Evolutionary conservation across 352 stramenopile species (phyloP), one percentile per base, ranked within the genome.

Genomic region (Globisporangium middletonii): DNA sequence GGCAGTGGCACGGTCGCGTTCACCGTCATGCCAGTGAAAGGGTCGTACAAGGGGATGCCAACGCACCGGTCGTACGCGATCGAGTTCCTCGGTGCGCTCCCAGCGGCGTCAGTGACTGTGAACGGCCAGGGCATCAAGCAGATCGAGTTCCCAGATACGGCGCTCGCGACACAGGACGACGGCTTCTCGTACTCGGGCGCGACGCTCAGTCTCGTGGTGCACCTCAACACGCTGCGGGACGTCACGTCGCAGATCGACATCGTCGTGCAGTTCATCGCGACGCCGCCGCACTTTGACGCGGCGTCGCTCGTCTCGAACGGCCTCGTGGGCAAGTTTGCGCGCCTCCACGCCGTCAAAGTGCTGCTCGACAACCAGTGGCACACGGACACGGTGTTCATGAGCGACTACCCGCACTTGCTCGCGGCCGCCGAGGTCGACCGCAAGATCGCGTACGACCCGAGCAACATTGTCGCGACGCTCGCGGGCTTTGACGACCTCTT

Each of bases 291-390:
- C 12, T 55, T 65, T 33, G 47, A 59, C 33, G 37, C 23, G 9
- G 45, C 64, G 3, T 43, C 47, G 8, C 35, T 72, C 16, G 18
- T 63, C 23, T 53, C 42, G 26, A 50, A 62, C 23, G 65, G 62
- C 12, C 56, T 68, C 16, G 51, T 70, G 19, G 68, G 64, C 26
- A 57, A 60, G 43, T 70, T 75, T 23, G 56, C 64, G 13, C 65
- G 68, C 8, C 46, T 75, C 8, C 64, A 70, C 33, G 50, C 44
- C 11, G 64, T 68, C n/a, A 75, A 75, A 30, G 44, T 50, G 16
- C 55, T 75, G 16, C 44, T 75, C 51, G 68, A 75, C 41, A 57
- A 64, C 41, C 64, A 72, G 50, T 66, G 63, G 63, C 48, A 46
- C 35, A 49, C 45, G 35, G 63, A 69, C 54, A 69, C 60, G 12